These are phyloP conservation scores for Syncephalastrum contaminatum DNA, from an alignment of 371 early-diverging fungal genomes.

Conservation along the genomic window DNA sequence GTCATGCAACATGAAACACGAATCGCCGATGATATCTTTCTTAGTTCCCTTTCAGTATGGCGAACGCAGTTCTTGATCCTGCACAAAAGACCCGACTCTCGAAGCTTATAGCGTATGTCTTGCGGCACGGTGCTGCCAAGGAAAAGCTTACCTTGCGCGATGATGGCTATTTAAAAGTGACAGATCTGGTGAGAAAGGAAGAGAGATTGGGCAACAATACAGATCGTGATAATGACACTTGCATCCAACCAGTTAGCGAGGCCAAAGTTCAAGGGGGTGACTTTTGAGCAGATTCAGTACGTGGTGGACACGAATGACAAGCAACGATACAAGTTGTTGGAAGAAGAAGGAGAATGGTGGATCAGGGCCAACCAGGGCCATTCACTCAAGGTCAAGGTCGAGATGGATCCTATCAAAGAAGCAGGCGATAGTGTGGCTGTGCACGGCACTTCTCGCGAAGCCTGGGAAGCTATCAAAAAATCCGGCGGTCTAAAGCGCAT, in stretches of 20 bases:
- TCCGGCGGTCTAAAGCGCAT: constrained; percentile 68
- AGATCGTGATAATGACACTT: background rate
- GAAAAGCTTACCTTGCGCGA: constrained; percentile 68
- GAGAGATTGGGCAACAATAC: background rate
- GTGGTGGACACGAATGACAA: constrained; percentile 79
- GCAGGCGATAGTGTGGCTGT: constrained; percentile 7
- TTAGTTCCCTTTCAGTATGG: no score
- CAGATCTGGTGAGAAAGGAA: constrained; percentile 52
- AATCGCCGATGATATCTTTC: no score
- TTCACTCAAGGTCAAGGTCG: constrained; percentile 37
- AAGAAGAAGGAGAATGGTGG: constrained; percentile 44
- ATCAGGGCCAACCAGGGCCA: constrained; percentile 92
- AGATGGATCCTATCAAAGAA: constrained; percentile 2
- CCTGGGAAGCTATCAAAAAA: constrained; percentile 64
- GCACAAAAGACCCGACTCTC: constrained; percentile 51
- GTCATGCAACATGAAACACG: no score
- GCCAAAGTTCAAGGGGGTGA: constrained; percentile 54
- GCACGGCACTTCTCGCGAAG: constrained; percentile 71
- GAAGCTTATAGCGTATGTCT: constrained; percentile 73
- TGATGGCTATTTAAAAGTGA: constrained; percentile 73
- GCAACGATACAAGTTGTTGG: constrained; percentile 66
- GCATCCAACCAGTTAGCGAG: constrained; percentile 40
- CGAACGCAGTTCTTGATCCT: background rate
- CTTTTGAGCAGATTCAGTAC: constrained; percentile 50
- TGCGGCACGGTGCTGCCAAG: constrained; percentile 83